Evolutionary conservation across 2,329 filamentous ascomycete genomes (phyloP).

Genomic region (Apiospora saccharicola): DNA sequence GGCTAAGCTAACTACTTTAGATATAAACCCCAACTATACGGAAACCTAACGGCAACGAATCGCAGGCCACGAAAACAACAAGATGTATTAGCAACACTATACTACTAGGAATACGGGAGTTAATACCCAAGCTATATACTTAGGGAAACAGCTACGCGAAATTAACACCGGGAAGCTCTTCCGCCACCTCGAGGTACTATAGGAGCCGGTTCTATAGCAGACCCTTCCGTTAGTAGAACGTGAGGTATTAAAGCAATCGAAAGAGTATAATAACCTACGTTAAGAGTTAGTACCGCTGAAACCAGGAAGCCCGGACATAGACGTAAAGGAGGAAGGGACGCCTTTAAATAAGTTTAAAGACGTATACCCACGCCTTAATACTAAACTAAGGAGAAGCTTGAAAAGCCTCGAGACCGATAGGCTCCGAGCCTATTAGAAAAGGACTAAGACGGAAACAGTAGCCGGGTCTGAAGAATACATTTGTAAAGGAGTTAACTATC

Average conservation of each 20-base stretch:
- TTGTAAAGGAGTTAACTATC: neutral
- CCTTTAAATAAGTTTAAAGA: too few relatives aligned
- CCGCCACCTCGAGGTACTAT: neutral
- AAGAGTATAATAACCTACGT: too few relatives aligned
- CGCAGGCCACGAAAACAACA: neutral
- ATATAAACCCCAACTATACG: neutral
- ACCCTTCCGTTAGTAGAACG: neutral
- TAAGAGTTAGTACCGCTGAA: too few relatives aligned
- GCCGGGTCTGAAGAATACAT: constrained; percentile 3
- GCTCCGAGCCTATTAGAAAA: neutral
- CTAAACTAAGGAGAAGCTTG: too few relatives aligned
- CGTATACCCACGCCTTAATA: too few relatives aligned
- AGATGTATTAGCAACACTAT: constrained; percentile 3
- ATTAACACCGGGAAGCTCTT: neutral
- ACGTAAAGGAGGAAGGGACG: neutral
- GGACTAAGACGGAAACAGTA: neutral
- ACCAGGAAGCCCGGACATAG: neutral
- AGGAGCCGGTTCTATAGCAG: constrained; percentile 1
- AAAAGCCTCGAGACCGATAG: neutral
- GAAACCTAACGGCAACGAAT: neutral
- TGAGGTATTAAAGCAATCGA: neutral
- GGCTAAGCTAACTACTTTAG: constrained; percentile 6
- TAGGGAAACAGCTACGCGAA: neutral
- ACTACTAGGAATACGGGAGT: neutral
- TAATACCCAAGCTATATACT: neutral